A percentile compares a stretch with the other conserved stretches of the same genome.
Conservation (phyloP, 805 yeast genomes). For the Metschnikowia rubicola region DNA sequence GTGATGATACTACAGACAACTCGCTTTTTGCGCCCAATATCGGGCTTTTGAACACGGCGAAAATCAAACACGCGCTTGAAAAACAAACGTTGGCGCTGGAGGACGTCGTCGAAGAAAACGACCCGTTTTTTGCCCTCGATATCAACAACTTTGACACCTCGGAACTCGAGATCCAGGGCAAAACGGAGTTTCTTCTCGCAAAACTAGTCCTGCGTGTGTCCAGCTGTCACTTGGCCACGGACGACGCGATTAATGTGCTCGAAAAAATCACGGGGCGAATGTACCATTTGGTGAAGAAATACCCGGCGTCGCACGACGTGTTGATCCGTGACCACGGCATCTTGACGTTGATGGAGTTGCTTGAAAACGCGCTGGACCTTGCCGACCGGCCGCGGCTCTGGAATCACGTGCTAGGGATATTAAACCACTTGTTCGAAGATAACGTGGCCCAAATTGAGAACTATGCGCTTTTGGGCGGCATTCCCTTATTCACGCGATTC, state of each 20-base stretch:
- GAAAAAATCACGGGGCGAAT: slow-evolving; percentile 37
- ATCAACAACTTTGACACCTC: slow-evolving; percentile 38
- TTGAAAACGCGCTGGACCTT: slow-evolving; percentile 34
- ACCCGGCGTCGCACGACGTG: slow-evolving; percentile 37
- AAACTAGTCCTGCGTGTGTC: slow-evolving; percentile 34
- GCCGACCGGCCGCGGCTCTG: slow-evolving; percentile 31
- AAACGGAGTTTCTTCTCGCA: slow-evolving; percentile 35
- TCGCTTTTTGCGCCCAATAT: not conserved
- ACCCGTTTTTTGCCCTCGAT: slow-evolving; percentile 39
- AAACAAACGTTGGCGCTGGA: not conserved
- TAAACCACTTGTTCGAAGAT: slow-evolving; percentile 32
- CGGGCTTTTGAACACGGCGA: not conserved
- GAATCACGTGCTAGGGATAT: slow-evolving; percentile 33
- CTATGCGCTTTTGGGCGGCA: slow-evolving; percentile 43
- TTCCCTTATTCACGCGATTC: slow-evolving; percentile 39
- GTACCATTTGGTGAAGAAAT: slow-evolving; percentile 36
- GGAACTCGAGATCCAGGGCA: slow-evolving; percentile 39
- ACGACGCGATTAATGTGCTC: slow-evolving; percentile 27
- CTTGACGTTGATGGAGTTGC: slow-evolving; percentile 35
- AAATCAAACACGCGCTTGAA: slow-evolving; percentile 1
- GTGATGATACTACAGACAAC: not conserved
- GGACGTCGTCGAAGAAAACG: slow-evolving; percentile 23
- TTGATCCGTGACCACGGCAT: slow-evolving; percentile 43
- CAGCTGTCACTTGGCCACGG: slow-evolving; percentile 27
- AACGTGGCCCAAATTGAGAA: slow-evolving; percentile 35